Conservation (phyloP, 192 early-diverging fungal genomes). For the Mortierella antarctica region DNA sequence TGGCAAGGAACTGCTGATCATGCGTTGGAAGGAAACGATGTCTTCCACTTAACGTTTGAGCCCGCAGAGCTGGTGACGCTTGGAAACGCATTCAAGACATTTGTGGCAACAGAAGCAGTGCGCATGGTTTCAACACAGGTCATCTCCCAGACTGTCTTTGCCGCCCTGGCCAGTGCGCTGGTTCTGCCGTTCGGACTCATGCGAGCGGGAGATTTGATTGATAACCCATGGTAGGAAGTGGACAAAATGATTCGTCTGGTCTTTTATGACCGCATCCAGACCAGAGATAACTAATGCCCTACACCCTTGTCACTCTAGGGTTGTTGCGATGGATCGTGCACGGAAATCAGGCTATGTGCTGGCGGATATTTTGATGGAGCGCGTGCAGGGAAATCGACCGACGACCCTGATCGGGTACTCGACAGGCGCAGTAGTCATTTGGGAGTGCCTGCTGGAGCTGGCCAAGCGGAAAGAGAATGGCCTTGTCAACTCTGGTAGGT, state of each 20-base stretch:
- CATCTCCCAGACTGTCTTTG: conserved; percentile 62
- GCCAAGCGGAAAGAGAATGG: conserved; percentile 54
- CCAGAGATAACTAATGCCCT: neutral
- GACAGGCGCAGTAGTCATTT: conserved; percentile 67
- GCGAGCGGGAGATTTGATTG: conserved; percentile 66
- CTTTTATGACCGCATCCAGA: neutral
- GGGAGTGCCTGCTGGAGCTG: conserved; percentile 64
- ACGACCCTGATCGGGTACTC: conserved; percentile 67
- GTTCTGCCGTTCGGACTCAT: conserved; percentile 61
- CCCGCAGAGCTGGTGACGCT: conserved; percentile 54
- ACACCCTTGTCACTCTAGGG: conserved; percentile 11
- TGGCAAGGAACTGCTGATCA: conserved; percentile 57
- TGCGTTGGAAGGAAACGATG: conserved; percentile 45
- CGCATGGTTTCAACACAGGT: conserved; percentile 60
- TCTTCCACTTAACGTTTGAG: conserved; percentile 64
- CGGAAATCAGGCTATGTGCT: conserved; percentile 66
- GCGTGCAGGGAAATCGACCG: conserved; percentile 67
- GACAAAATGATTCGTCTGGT: neutral
- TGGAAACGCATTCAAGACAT: conserved; percentile 60
- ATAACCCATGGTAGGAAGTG: conserved; percentile 65
- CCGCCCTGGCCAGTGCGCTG: conserved; percentile 61
- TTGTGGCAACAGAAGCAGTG: conserved; percentile 62
- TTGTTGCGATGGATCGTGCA: conserved; percentile 62
- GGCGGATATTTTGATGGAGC: conserved; percentile 63
- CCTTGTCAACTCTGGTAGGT: conserved; percentile 60